Evolutionary conservation across 768 basidiomycete species (phyloP).

Genomic region (Suillus bovinus): DNA sequence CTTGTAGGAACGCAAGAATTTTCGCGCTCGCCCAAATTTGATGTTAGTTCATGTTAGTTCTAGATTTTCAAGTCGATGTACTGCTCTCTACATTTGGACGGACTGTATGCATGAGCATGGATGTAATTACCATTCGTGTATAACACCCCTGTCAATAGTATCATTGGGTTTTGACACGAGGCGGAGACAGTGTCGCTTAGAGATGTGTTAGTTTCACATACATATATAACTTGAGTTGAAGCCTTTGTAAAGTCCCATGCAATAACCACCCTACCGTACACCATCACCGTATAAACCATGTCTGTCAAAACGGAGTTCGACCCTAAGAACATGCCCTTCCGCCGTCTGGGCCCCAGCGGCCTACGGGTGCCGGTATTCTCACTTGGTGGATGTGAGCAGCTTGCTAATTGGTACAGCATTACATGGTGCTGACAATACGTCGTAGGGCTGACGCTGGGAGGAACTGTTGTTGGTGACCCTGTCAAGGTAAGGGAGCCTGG

Average conservation of each 20-base stretch:
- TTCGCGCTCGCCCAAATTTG: no score
- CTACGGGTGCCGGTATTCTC: constrained; percentile 52
- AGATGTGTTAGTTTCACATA: background rate
- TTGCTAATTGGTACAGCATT: background rate
- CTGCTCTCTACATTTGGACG: no score
- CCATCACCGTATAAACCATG: constrained; percentile 18
- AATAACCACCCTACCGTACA: constrained; percentile 1
- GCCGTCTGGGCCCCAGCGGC: constrained; percentile 46
- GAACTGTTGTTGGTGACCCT: constrained; percentile 48
- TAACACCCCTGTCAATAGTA: background rate
- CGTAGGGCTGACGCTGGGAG: constrained; percentile 47
- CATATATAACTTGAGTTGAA: constrained; percentile 19
- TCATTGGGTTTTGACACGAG: constrained; percentile 2
- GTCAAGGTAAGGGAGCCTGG: constrained; percentile 39
- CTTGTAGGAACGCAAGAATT: no score
- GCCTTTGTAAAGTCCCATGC: background rate
- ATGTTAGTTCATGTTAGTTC: no score
- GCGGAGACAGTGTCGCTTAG: constrained; percentile 13
- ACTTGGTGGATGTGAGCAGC: constrained; percentile 47
- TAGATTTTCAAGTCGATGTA: no score
- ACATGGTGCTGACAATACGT: background rate
- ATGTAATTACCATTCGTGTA: background rate
- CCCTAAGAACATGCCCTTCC: constrained; percentile 41
- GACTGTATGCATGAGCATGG: no score
- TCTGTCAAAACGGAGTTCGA: constrained; percentile 33